These are phyloP conservation scores for Hericium rajendrae DNA, from an alignment of 768 basidiomycete species.

Conservation along the genomic window DNA sequence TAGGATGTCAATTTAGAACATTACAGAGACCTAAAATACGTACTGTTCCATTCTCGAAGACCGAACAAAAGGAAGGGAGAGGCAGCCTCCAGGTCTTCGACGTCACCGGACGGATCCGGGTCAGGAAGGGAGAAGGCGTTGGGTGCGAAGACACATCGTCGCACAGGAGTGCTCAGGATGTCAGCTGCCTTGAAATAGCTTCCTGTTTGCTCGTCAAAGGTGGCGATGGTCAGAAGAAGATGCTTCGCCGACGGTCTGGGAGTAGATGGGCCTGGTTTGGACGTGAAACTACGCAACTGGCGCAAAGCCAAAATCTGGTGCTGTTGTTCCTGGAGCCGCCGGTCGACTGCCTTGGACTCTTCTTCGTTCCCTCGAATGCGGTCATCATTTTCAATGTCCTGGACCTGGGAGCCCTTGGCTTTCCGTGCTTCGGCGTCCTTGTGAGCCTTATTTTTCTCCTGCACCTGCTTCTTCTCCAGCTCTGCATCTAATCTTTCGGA, in stretches of 20 bases:
- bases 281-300: conserved; percentile 20
- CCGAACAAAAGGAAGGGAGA: conserved; percentile 36
- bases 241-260: conserved; percentile 29
- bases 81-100: conserved; percentile 12
- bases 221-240: conserved; percentile 38
- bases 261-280: conserved; percentile 19
- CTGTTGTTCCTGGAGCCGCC: not conserved
- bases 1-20: not conserved
- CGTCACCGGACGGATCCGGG: conserved; percentile 10
- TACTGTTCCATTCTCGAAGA: conserved; percentile 42
- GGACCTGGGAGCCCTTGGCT: not conserved
- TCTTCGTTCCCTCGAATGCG: not conserved
- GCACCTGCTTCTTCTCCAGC: conserved; percentile 4
- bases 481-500: not conserved
- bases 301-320: conserved; percentile 14
- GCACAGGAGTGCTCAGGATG: conserved; percentile 25
- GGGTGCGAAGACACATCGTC: conserved; percentile 35
- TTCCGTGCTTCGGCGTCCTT: conserved; percentile 4
- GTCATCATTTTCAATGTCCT: not conserved
- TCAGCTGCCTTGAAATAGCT: conserved; percentile 25
- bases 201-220: conserved; percentile 23
- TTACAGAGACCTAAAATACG: conserved; percentile 12
- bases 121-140: conserved; percentile 31
- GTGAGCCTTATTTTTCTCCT: conserved; percentile 4
- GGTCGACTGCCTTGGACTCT: not conserved